Evolutionary conservation across 2,329 filamentous ascomycete genomes (phyloP).

Genomic region (Talaromyces sp.): DNA sequence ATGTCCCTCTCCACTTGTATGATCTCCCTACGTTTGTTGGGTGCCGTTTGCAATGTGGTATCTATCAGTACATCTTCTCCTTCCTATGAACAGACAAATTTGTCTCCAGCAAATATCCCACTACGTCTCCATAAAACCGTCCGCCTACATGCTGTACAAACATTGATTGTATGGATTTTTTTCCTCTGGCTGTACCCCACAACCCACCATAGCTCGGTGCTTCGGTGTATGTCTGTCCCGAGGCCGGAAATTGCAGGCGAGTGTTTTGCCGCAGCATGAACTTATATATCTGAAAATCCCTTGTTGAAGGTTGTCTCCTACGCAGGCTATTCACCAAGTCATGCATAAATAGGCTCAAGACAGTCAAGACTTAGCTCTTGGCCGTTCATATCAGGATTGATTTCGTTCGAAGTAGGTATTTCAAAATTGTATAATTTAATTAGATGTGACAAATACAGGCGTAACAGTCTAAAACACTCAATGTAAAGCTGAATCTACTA

Average conservation of each 20-base stretch:
- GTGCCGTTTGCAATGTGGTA: neutral
- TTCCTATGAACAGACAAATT: neutral
- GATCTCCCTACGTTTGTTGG: neutral
- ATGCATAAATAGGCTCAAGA: neutral
- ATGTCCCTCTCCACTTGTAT: neutral
- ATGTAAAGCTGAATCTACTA: neutral
- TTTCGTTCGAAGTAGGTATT: neutral
- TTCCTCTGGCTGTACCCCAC: neutral
- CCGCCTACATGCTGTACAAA: neutral
- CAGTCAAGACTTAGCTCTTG: neutral
- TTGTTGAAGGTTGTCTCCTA: no score
- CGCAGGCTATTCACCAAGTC: no score
- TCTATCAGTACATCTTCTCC: neutral
- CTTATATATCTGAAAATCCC: neutral
- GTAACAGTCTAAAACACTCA: neutral
- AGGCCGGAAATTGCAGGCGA: neutral
- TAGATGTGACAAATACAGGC: neutral
- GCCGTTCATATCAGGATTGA: neutral
- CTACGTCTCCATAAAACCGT: slow-evolving; percentile 26
- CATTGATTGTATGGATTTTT: neutral
- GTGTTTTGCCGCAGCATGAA: neutral
- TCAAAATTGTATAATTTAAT: neutral
- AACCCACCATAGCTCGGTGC: neutral
- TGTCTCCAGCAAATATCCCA: neutral
- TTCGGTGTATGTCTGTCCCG: slow-evolving; percentile 2